These are phyloP conservation scores for Nissolia schottii DNA, from an alignment of 306 rosid genomes.

Conservation along the genomic window DNA sequence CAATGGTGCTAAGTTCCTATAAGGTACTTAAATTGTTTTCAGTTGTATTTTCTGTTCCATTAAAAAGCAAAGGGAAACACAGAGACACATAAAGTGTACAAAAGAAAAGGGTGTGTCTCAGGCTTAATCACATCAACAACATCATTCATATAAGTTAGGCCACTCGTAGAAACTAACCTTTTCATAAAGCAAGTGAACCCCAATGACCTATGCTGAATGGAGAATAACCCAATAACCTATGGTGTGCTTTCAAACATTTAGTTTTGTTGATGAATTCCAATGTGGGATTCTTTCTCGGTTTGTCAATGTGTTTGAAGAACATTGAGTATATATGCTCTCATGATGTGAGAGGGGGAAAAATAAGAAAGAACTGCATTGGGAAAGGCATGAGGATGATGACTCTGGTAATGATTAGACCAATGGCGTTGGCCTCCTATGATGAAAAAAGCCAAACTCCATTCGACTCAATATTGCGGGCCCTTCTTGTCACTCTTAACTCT, in stretches of 20 bases:
- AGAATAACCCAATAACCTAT: background rate
- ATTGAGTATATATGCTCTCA: background rate
- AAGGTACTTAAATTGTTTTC: background rate
- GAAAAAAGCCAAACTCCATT: constrained; percentile 26
- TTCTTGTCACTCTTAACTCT: constrained; percentile 22
- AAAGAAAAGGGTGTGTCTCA: background rate
- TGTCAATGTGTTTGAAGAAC: background rate
- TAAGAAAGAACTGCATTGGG: constrained; percentile 18
- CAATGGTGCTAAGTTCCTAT: background rate
- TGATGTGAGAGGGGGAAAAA: constrained; percentile 11
- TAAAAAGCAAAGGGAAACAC: background rate
- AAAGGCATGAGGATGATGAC: constrained; percentile 12
- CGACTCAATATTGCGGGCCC: constrained; percentile 39
- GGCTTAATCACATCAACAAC: background rate
- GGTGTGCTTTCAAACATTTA: constrained; percentile 11
- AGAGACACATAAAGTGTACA: background rate
- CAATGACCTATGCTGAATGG: constrained; percentile 1
- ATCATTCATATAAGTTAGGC: background rate
- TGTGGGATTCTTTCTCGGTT: constrained; percentile 13
- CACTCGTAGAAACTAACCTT: constrained; percentile 25
- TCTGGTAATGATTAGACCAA: constrained; percentile 28
- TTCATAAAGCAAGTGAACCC: constrained; percentile 15
- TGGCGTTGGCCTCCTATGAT: constrained; percentile 26
- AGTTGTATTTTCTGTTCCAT: background rate
- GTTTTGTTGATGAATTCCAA: constrained; percentile 12